phyloP scores from a whole-genome alignment of 306 rosid genomes.

The Inga laurina region DNA sequence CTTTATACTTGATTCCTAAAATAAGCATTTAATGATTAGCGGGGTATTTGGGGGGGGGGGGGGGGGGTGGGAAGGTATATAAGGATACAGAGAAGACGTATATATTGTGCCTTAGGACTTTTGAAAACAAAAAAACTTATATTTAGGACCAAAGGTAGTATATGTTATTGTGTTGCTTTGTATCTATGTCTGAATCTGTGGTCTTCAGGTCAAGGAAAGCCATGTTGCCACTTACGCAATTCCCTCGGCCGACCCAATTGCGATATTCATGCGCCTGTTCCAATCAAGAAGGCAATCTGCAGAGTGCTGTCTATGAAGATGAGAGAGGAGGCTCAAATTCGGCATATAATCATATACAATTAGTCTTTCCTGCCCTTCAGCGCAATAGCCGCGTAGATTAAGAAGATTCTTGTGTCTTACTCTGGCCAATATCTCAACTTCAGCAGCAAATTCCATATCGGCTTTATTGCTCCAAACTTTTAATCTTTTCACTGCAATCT shows the following conservation, averaged over 20 bases:
- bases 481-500: constrained; percentile 97
- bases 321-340: constrained; percentile 89
- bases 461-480: constrained; percentile 96
- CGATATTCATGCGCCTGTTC: constrained; percentile 84
- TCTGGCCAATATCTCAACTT: constrained; percentile 96
- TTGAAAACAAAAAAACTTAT: background rate
- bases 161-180: background rate
- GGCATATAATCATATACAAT: constrained; percentile 92
- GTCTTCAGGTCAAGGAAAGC: background rate
- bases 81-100: background rate
- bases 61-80: background rate
- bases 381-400: constrained; percentile 93
- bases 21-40: background rate
- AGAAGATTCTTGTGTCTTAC: constrained; percentile 95
- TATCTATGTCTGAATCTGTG: background rate
- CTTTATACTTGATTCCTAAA: background rate
- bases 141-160: background rate
- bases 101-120: background rate
- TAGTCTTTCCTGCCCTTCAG: constrained; percentile 96
- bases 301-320: constrained; percentile 95
- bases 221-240: constrained; percentile 60
- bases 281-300: constrained; percentile 86
- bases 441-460: constrained; percentile 91
- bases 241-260: constrained; percentile 95
- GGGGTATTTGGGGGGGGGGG: background rate